Percentiles rank a stretch among this genome's conserved stretches.
phyloP scores from a whole-genome alignment of 306 rosid genomes.

The Cucumis hystrix region DNA sequence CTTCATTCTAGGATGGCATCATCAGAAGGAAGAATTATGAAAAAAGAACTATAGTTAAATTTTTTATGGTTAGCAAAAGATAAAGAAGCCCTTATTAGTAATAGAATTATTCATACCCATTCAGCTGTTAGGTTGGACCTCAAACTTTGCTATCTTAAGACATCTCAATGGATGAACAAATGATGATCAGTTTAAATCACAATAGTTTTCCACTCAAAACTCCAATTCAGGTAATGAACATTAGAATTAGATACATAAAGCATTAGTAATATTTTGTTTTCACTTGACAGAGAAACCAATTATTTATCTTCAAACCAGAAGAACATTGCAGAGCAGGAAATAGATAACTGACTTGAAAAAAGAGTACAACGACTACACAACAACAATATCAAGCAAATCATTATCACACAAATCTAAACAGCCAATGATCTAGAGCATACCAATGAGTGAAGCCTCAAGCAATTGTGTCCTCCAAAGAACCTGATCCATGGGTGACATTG shows the following conservation, averaged over 20 bases:
- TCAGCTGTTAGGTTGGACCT: not conserved
- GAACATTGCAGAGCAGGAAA: not conserved
- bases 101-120: not conserved
- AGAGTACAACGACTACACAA: not conserved
- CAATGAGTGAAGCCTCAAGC: conserved; percentile 88
- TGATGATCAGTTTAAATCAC: not conserved
- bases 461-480: conserved; percentile 95
- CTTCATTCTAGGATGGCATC: not conserved
- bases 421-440: conserved; percentile 23
- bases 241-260: not conserved
- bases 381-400: not conserved
- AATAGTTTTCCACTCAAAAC: not conserved
- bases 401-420: not conserved
- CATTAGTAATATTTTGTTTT: not conserved
- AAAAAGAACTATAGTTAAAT: not conserved
- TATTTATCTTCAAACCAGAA: not conserved
- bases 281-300: not conserved
- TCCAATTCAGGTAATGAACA: not conserved
- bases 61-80: not conserved
- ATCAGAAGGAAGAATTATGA: not conserved
- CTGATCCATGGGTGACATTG: conserved; percentile 99
- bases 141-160: not conserved
- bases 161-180: not conserved
- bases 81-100: not conserved
- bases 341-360: not conserved